These are phyloP conservation scores for Metschnikowia dekortorum DNA, from an alignment of 805 yeast genomes.

Conservation along the genomic window DNA sequence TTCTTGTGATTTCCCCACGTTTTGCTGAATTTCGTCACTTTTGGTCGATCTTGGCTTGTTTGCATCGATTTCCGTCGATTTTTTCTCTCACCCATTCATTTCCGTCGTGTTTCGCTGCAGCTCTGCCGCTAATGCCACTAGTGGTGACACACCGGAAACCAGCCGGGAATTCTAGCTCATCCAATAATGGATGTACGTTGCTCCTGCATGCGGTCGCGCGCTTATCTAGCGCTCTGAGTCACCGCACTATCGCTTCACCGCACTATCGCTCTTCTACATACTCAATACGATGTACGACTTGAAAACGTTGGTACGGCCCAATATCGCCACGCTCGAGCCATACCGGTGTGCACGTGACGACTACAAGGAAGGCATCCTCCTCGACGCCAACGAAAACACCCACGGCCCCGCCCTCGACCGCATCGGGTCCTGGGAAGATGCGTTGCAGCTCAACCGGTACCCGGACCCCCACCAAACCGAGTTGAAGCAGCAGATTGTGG, in stretches of 20 bases:
- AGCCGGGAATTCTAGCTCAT: no score
- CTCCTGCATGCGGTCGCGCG: conserved; percentile 2
- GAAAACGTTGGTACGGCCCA: conserved; percentile 70
- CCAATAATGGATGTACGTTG: background rate
- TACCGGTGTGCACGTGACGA: conserved; percentile 97
- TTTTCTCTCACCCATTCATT: no score
- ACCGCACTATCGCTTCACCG: background rate
- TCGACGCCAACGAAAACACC: conserved; percentile 96
- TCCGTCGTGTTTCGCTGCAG: no score
- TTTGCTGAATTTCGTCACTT: no score
- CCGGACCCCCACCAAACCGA: conserved; percentile 94
- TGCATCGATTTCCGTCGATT: no score
- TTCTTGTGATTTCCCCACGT: no score
- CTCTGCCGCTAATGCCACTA: no score
- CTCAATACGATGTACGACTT: conserved; percentile 26
- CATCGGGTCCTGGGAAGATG: conserved; percentile 41
- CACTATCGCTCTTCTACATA: background rate
- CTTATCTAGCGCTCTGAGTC: conserved; percentile 3
- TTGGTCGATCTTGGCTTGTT: no score
- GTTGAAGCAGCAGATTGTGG: conserved; percentile 66
- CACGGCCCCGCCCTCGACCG: conserved; percentile 73
- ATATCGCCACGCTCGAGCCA: conserved; percentile 77
- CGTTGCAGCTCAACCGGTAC: conserved; percentile 73
- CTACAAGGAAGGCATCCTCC: conserved; percentile 76
- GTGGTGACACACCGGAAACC: no score